phyloP scores from a whole-genome alignment of 169 alveolate species.

The Plasmodium sp. region DNA sequence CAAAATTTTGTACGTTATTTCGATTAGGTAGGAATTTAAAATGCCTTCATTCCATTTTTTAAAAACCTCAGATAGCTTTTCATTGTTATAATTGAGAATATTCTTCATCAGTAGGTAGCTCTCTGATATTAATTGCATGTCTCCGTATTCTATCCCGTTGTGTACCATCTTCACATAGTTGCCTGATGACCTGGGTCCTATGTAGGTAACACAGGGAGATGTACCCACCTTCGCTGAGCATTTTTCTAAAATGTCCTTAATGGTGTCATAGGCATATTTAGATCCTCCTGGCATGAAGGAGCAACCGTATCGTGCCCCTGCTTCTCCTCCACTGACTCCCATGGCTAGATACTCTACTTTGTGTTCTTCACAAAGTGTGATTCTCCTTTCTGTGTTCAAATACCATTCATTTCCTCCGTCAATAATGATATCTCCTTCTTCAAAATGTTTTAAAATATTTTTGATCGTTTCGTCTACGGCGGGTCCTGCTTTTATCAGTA shows the following conservation, averaged over 20 bases:
- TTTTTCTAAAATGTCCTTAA: slow-evolving; percentile 76
- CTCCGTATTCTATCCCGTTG: slow-evolving; percentile 91
- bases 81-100: slow-evolving; percentile 42
- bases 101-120: slow-evolving; percentile 66
- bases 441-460: slow-evolving; percentile 74
- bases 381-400: slow-evolving; percentile 84
- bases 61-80: slow-evolving; percentile 65
- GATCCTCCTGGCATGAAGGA: slow-evolving; percentile 90
- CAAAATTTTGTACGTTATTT: slow-evolving; percentile 82
- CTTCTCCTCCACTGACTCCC: slow-evolving; percentile 92
- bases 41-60: slow-evolving; percentile 79
- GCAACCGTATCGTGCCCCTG: slow-evolving; percentile 88
- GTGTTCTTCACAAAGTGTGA: slow-evolving; percentile 16
- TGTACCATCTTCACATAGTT: slow-evolving; percentile 91
- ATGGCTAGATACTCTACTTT: slow-evolving; percentile 82
- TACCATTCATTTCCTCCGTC: slow-evolving; percentile 92
- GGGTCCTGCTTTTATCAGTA: slow-evolving; percentile 85
- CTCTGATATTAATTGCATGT: slow-evolving; percentile 88
- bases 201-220: slow-evolving; percentile 78
- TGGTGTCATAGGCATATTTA: slow-evolving; percentile 79
- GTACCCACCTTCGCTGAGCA: slow-evolving; percentile 78
- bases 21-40: slow-evolving; percentile 82
- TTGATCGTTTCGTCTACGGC: slow-evolving; percentile 80
- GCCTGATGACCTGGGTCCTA: slow-evolving; percentile 89
- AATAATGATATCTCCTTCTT: slow-evolving; percentile 81